Conservation (phyloP, 2,329 filamentous ascomycete species). For the Aspergillus fumigatiaffinis region DNA sequence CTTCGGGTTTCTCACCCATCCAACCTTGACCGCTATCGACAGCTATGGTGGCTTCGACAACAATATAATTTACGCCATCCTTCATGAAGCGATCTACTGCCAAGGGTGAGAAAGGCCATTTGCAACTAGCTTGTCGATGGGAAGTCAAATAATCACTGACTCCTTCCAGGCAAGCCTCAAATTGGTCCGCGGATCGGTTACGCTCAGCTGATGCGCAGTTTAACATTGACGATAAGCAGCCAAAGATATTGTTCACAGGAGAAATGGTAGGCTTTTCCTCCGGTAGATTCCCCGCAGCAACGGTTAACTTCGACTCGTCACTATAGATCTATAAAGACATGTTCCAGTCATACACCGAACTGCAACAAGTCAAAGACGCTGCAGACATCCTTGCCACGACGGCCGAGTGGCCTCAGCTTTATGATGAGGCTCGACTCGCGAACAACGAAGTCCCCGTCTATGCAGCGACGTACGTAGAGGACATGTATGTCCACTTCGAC, state of each 20-base stretch:
- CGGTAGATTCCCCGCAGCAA: not conserved
- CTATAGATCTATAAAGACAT: constrained; percentile 69
- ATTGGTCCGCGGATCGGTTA: constrained; percentile 65
- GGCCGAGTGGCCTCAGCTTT: constrained; percentile 70
- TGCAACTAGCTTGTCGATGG: not conserved
- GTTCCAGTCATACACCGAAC: constrained; percentile 75
- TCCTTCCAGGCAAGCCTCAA: constrained; percentile 52
- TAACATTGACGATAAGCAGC: constrained; percentile 39
- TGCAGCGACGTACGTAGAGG: constrained; percentile 75
- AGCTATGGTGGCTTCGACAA: constrained; percentile 66
- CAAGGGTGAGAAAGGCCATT: constrained; percentile 47
- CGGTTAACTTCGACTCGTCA: constrained; percentile 1
- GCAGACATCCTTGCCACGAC: constrained; percentile 68
- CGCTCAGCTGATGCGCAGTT: constrained; percentile 42
- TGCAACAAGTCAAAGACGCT: constrained; percentile 63
- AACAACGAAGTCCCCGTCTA: constrained; percentile 82
- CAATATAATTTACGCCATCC: constrained; percentile 75
- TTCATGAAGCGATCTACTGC: constrained; percentile 88
- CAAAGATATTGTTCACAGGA: constrained; percentile 74
- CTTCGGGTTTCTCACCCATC: constrained; percentile 70
- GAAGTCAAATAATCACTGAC: constrained; percentile 2
- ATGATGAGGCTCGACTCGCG: constrained; percentile 68
- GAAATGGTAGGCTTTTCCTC: constrained; percentile 62
- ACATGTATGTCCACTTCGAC: constrained; percentile 87
- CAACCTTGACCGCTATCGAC: constrained; percentile 67